These are phyloP conservation scores for Boletus vermiculosoides DNA, from an alignment of 768 basidiomycete genomes.

Conservation along the genomic window DNA sequence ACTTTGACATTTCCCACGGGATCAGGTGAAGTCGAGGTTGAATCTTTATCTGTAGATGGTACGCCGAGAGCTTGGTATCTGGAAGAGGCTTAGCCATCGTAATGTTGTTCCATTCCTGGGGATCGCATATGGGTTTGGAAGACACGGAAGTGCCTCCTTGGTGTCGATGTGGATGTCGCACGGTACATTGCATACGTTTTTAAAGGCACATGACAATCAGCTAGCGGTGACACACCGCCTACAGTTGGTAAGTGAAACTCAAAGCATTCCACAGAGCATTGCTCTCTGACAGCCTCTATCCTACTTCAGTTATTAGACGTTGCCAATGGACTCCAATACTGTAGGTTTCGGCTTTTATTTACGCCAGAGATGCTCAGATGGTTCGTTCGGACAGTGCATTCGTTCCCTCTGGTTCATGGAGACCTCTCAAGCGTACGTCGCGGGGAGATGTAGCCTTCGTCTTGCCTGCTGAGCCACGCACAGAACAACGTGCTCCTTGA, in stretches of 20 bases:
- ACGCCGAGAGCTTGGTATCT: conserved; percentile 8
- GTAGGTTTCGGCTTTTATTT: background rate
- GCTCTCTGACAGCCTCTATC: background rate
- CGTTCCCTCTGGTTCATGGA: conserved; percentile 11
- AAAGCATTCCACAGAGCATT: too few relatives aligned
- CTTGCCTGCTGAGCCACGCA: background rate
- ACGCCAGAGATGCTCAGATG: background rate
- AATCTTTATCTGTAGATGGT: conserved; percentile 1
- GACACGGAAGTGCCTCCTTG: conserved; percentile 1
- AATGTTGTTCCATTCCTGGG: conserved; percentile 9
- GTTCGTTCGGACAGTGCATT: conserved; percentile 4
- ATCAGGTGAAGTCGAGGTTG: background rate
- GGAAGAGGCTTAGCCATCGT: conserved; percentile 1
- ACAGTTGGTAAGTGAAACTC: conserved; percentile 1
- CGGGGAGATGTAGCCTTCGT: background rate
- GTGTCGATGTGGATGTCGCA: conserved; percentile 12
- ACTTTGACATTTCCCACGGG: background rate
- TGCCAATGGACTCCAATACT: conserved; percentile 7
- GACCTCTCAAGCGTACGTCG: conserved; percentile 6
- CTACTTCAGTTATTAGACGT: conserved; percentile 4
- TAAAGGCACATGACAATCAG: background rate
- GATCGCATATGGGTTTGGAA: conserved; percentile 3
- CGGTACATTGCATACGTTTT: conserved; percentile 4
- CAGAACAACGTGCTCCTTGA: conserved; percentile 15
- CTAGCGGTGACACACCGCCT: conserved; percentile 3